Evolutionary conservation across 148 eudicot genomes (phyloP).

Genomic region (Spergularia marina): DNA sequence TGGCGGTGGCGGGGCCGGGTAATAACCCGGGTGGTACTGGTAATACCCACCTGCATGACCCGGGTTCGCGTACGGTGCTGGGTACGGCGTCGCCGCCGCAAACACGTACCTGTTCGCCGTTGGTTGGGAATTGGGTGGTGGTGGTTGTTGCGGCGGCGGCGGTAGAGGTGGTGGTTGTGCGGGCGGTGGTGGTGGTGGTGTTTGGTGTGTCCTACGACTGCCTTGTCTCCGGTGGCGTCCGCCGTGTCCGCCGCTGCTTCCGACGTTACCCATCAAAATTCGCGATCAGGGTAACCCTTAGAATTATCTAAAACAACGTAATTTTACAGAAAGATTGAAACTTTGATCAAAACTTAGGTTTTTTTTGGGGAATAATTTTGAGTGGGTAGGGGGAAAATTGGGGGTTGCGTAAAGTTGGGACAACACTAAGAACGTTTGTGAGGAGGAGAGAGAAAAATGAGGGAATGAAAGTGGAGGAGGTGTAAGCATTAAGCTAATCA

Average conservation of each 20-base stretch:
- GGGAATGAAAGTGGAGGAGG: too few species aligned
- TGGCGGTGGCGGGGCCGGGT: constrained; percentile 48
- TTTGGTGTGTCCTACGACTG: constrained; percentile 35
- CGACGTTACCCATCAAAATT: constrained; percentile 55
- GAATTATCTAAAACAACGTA: not conserved
- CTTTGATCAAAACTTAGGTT: not conserved
- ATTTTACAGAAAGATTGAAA: too few species aligned
- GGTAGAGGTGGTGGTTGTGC: constrained; percentile 36
- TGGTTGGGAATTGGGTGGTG: constrained; percentile 46
- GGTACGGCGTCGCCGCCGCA: constrained; percentile 78
- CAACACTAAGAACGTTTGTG: too few species aligned
- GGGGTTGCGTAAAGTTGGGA: too few species aligned
- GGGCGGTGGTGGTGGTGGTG: constrained; percentile 35
- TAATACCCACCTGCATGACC: constrained; percentile 37
- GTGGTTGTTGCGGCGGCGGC: not conserved
- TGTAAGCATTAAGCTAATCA: too few species aligned
- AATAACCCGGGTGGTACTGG: constrained; percentile 59
- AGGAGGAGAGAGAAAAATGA: too few species aligned
- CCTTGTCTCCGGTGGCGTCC: constrained; percentile 49
- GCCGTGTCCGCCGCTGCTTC: constrained; percentile 39
- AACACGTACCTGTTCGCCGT: constrained; percentile 60
- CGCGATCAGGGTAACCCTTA: not conserved
- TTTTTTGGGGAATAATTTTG: too few species aligned
- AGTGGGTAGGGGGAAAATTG: too few species aligned
- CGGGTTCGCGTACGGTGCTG: constrained; percentile 56